Evolutionary conservation across 306 rosid genomes (phyloP), one percentile per base, ranked within the genome.

Genomic region (Trifolium fragiferum): DNA sequence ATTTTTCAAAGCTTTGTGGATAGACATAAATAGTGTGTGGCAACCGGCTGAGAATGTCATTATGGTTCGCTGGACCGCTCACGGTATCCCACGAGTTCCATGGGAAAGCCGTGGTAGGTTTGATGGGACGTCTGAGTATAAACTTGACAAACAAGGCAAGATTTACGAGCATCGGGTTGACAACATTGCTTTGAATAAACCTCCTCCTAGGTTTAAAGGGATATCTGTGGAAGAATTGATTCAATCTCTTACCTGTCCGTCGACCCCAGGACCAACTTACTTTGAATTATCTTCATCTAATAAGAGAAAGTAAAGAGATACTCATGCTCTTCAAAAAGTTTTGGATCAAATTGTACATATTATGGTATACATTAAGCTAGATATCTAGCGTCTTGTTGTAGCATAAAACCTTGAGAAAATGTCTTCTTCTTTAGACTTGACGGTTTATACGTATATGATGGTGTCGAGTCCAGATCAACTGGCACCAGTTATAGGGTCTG

Each of bases 101-200:
- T 93, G 96, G 97, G 97, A 90, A 86, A 89, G 96, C 64, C 82
- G 76, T 18, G 88, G 96, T 69, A 90, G 96, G 73, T 93, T 93
- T 77, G 97, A 90, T 78, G 97, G 96, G 70, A 93, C 92, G 49
- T 93, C 97, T 0, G 89, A 71, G 68, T 93, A 93, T 84, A 93
- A 93, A 75, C 89, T 93, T 21, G 98, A 93, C 85, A 93, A 82
- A 79, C 74, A 90, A 80, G 98, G 98, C 57, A 93, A 93, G 83
- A 89, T 93, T 40, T 90, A 50, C 4, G 92, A 90, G 88, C 98
- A 93, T 60, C 83, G 88, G 12, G 87, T 90, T 32, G 92, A 93
- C 76, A 93, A 89, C 75, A 76, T 88, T 40, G 92, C 86, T 79
- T 68, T 68, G 65, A 89, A 83, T 73, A 82, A 91, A 27, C 91